Percentiles rank a stretch among this genome's conserved stretches.
Conservation (phyloP, 1,139 yeast genomes). For the Kluyveromyces sp. region DNA sequence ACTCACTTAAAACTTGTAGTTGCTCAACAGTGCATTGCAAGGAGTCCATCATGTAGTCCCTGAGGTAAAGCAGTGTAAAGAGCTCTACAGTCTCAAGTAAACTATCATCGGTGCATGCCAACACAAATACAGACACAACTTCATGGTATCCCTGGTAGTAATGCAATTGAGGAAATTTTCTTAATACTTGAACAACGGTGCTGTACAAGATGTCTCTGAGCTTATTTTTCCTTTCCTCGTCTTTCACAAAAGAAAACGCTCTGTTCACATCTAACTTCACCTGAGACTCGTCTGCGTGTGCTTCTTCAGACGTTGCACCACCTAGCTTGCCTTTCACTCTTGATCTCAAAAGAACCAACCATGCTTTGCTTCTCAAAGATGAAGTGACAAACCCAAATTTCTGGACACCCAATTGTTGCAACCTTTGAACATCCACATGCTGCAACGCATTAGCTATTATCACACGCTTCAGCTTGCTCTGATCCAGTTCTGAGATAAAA, state of each 20-base stretch:
- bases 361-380: slow-evolving; percentile 17
- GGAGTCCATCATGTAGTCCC: slow-evolving; percentile 80
- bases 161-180: slow-evolving; percentile 53
- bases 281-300: slow-evolving; percentile 70
- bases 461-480: slow-evolving; percentile 6
- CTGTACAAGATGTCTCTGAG: slow-evolving; percentile 40
- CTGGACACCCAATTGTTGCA: slow-evolving; percentile 17
- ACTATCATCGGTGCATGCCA: slow-evolving; percentile 42
- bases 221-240: slow-evolving; percentile 16
- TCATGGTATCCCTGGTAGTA: slow-evolving; percentile 96
- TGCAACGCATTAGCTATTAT: slow-evolving; percentile 4
- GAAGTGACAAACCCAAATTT: slow-evolving; percentile 24
- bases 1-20: slow-evolving; percentile 54
- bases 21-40: slow-evolving; percentile 62
- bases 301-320: not conserved
- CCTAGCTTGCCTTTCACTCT: slow-evolving; percentile 1
- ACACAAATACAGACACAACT: slow-evolving; percentile 60
- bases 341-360: slow-evolving; percentile 17
- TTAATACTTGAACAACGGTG: slow-evolving; percentile 49
- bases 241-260: slow-evolving; percentile 42
- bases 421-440: not conserved
- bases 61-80: slow-evolving; percentile 54
- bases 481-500: slow-evolving; percentile 5
- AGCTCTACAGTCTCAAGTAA: slow-evolving; percentile 48
- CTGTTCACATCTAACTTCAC: slow-evolving; percentile 70